phyloP scores from a whole-genome alignment of 495 filamentous ascomycete species.

The Penicillium steckii region DNA sequence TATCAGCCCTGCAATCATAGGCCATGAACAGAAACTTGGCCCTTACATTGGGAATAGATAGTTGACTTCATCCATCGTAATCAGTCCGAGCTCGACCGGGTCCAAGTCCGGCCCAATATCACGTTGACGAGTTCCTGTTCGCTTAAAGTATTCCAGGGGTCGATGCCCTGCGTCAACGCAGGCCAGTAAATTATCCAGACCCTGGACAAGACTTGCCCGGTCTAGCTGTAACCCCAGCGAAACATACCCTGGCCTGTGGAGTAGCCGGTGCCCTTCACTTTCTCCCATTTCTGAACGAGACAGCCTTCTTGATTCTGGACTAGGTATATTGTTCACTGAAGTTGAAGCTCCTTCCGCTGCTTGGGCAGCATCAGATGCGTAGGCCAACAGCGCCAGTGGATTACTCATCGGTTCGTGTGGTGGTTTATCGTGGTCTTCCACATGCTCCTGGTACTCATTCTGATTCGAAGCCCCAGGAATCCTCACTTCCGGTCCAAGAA shows the following conservation, averaged over 20 bases:
- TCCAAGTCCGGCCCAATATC: slow-evolving; percentile 60
- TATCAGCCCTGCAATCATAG: not conserved
- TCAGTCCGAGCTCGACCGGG: slow-evolving; percentile 60
- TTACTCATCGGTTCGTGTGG: slow-evolving; percentile 22
- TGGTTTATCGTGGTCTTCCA: not conserved
- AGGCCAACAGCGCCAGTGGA: slow-evolving; percentile 22
- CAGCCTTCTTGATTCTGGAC: not conserved
- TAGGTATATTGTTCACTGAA: not conserved
- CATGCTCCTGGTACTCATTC: not conserved
- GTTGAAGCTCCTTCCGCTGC: slow-evolving; percentile 3
- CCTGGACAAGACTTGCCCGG: slow-evolving; percentile 12
- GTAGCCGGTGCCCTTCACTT: slow-evolving; percentile 6
- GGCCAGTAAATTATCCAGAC: slow-evolving; percentile 14
- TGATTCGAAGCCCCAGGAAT: not conserved
- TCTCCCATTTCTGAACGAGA: not conserved
- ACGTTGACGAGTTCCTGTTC: not conserved
- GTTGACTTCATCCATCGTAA: slow-evolving; percentile 54
- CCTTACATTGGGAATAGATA: slow-evolving; percentile 56
- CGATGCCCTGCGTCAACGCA: not conserved
- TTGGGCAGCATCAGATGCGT: slow-evolving; percentile 24
- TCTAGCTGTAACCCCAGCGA: slow-evolving; percentile 22
- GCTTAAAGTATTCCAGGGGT: slow-evolving; percentile 23
- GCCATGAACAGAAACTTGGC: not conserved
- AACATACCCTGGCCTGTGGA: slow-evolving; percentile 17
- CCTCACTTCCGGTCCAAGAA: not conserved